Base-by-base conservation (phyloP, 1,284 basidiomycete species). In the Filobasidium uniguttulatum region DNA sequence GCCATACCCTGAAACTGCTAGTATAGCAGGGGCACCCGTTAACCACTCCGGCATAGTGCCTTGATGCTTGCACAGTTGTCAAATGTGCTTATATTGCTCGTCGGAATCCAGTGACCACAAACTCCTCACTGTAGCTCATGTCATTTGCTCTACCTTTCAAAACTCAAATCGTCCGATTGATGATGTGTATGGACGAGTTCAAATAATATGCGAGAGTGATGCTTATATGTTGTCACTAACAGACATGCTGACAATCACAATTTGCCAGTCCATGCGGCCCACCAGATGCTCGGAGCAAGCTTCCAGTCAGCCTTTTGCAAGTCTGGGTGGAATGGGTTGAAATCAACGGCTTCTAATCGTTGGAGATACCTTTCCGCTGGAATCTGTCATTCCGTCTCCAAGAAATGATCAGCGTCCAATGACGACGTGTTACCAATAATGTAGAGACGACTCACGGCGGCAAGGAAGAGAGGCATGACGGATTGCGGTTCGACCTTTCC, bases 221-320 rank as follows among this genome's bases (percentile, higher is more conserved):
- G 8, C 15, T 7, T 17, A 17, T 5, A 37, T 37, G 36, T 5
- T 17, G 41, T 14, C 19, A 20, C 10, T 38, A 19, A 10, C 19
- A 28, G 12, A 2, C 26, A n/a, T 20, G 22, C 26, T 8, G n/a
- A 19, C 12, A 19, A 12, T 47, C 56, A 73, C 46, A 73, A 58
- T 57, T 60, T 68, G 14, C 70, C 62, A 9, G 57, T 64, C 52
- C 69, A 66, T 46, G 62, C 81, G 57, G 77, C 71, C 60, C 78
- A 76, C 86, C 85, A 93, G 45, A 94, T 80, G 57, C 77, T 75
- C 76, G 84, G 90, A 44, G 89, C 81, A 56, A 94, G 70, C 69
- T 77, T 80, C 85, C 90, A 94, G 63, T 87, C 83, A 62, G 79
- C 77, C 57, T 75, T 66, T 65, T 81, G 81, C 57, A 93, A 62